Evolutionary conservation across 768 basidiomycete species (phyloP).

Genomic region (Macrolepiota dolichaula): DNA sequence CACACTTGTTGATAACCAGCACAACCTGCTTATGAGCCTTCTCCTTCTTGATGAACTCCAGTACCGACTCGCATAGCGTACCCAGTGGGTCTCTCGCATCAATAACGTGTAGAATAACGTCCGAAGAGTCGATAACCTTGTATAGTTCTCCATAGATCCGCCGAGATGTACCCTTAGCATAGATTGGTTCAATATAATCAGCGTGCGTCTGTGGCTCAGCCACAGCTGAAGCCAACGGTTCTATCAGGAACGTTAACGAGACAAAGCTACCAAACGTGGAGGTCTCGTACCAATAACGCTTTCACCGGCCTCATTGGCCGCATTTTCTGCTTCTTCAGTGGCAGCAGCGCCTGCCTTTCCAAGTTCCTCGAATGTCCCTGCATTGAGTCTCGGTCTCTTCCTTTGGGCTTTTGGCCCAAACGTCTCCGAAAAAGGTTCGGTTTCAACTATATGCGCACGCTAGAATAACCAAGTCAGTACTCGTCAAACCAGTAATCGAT

Average conservation of each 20-base stretch:
- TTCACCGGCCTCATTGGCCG: constrained; percentile 31
- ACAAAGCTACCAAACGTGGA: background rate
- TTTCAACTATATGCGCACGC: constrained; percentile 93
- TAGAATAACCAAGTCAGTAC: constrained; percentile 25
- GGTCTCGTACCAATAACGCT: constrained; percentile 41
- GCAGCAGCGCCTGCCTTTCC: constrained; percentile 58
- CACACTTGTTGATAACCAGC: constrained; percentile 96
- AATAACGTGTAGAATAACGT: constrained; percentile 91
- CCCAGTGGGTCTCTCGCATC: constrained; percentile 96
- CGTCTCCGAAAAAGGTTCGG: constrained; percentile 90
- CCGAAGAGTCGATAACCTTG: constrained; percentile 98
- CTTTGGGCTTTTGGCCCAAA: constrained; percentile 96
- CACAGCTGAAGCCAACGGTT: constrained; percentile 46
- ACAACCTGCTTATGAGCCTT: constrained; percentile 98
- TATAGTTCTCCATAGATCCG: constrained; percentile 98
- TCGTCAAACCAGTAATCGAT: background rate
- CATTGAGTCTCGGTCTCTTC: constrained; percentile 82
- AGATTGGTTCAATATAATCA: constrained; percentile 86
- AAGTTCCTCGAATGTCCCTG: constrained; percentile 91
- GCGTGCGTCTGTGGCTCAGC: constrained; percentile 64
- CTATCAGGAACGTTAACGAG: constrained; percentile 21
- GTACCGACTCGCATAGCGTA: constrained; percentile 90
- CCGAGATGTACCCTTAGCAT: constrained; percentile 90
- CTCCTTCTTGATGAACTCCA: constrained; percentile 93
- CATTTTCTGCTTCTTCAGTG: constrained; percentile 49